Base-by-base conservation (phyloP, 805 yeast species). In the Kazachstania psychrophila region DNA sequence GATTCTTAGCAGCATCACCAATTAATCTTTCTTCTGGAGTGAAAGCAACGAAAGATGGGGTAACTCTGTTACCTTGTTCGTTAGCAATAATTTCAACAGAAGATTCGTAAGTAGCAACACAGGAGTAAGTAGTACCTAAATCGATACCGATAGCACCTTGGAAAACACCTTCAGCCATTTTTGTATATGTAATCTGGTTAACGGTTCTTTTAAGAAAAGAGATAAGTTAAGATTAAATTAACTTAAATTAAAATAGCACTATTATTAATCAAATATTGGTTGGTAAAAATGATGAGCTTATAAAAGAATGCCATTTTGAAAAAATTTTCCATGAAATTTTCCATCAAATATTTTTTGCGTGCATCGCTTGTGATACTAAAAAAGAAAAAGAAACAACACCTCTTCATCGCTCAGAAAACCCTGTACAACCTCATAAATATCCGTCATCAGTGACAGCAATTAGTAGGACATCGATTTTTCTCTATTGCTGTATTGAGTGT, bases 71-170 rank as follows among this genome's bases (percentile, higher is more conserved):
- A 77, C 86, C 86, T 70, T 78, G 85, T 66, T 78, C 86, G 69
- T 78, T 78, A 60, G 85, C 84, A 67, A 78, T 76, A 61, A 78
- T 78, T 63, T 78, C 85, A 59, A 78, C 85, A 61, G 79, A 77
- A 49, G 77, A 71, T 65, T 77, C 79, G 71, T 73, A 78, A 60
- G 78, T 77, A 65, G 84, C 84, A 58, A 78, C 85, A 77, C 86
- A 63, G 78, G 78, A 52, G 68, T 72, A 72, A 28, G 86, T 79
- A 58, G 94, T 84, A 77, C 94, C 94, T 70, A 84, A 75, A 76
- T 88, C 97, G 79, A 89, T 89, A 81, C 98, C 98, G 66, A 86
- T 83, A 70, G 92, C 92, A 82, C 96, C 96, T 79, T 88, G 92
- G 81, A 83, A 87, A 74, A 87, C 92, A 81, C 95, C 95, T 77